Base-by-base conservation (phyloP, 768 basidiomycete species). In the Tulasnella sp. region DNA sequence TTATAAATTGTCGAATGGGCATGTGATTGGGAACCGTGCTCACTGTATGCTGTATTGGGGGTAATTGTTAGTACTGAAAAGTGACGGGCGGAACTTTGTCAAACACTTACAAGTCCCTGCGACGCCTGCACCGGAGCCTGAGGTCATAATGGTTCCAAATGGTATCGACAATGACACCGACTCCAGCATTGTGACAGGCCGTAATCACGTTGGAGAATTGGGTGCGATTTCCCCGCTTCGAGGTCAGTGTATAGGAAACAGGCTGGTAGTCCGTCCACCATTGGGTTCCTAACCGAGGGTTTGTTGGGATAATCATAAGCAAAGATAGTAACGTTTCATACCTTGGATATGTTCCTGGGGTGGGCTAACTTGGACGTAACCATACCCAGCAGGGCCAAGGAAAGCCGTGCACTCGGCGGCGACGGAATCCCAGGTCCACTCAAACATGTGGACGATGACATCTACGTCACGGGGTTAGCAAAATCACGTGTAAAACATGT, bases 111-210 rank as follows among this genome's bases (percentile, higher is more conserved):
- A 76, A 31, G 69, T 74, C 12, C 79, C 79, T 12, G 40, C 80
- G 34, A 75, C 38, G 22, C 80, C 80, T 15, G 77, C 79, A 15
- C 80, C 76, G 22, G 49, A 80, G 12, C 36, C 39, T 36, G 76
- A 77, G 17, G 77, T 71, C 80, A 81, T 81, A n/a, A 75, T 81
- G 80, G 68, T 81, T 81, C 76, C 72, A 80, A 22, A 81, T 74
- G 6, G 80, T 78, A 69, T 69, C 76, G 9, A 67, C 78, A 54
- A 73, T 76, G 49, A 79, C 74, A 49, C 64, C 39, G 29, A 79
- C 73, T 29, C 78, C 74, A 7, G 77, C 72, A n/a, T 69, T n/a
- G 71, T 78, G 74, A 64, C 78, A 79, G 14, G 78, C 38, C 11
- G 36, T 67, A 15, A 79, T 69, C 78, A 79, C 78, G 39, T 37